Conservation (phyloP, 2,329 filamentous ascomycete genomes). For the Annulohypoxylon truncatum region DNA sequence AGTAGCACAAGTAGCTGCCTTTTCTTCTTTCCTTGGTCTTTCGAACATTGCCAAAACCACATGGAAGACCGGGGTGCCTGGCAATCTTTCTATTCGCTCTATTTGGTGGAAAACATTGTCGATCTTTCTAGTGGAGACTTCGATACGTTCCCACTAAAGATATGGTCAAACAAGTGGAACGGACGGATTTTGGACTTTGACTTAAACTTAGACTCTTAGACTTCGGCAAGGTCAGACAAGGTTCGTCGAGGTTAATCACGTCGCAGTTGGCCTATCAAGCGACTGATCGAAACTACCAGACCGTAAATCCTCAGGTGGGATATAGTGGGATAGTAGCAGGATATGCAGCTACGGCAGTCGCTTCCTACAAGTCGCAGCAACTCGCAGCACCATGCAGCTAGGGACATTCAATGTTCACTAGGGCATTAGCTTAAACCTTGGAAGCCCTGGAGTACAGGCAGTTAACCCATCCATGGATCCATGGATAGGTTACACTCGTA, state of each 20-base stretch:
- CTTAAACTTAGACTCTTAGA: background rate
- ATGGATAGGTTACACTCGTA: background rate
- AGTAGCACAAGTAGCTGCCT: background rate
- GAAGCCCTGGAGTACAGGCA: background rate
- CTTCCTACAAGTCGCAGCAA: background rate
- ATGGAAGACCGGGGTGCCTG: constrained; percentile 23
- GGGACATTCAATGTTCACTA: background rate
- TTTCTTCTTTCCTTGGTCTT: constrained; percentile 13
- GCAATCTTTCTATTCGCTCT: constrained; percentile 7
- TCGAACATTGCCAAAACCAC: constrained; percentile 7
- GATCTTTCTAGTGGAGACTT: constrained; percentile 11
- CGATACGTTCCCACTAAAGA: background rate
- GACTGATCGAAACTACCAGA: too few species aligned
- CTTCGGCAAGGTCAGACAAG: background rate
- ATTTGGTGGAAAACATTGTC: constrained; percentile 9
- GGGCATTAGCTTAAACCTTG: background rate
- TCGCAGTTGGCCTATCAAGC: background rate
- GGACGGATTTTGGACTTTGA: background rate
- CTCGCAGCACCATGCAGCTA: constrained; percentile 12
- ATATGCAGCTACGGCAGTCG: constrained; percentile 16
- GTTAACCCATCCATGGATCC: background rate
- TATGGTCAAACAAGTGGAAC: background rate
- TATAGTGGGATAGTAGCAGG: background rate
- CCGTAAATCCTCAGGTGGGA: too few species aligned
- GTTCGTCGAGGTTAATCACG: background rate